Evolutionary conservation across 2,329 filamentous ascomycete genomes (phyloP), one percentile per base, ranked within the genome.

Genomic region (Grosmannia serpens): DNA sequence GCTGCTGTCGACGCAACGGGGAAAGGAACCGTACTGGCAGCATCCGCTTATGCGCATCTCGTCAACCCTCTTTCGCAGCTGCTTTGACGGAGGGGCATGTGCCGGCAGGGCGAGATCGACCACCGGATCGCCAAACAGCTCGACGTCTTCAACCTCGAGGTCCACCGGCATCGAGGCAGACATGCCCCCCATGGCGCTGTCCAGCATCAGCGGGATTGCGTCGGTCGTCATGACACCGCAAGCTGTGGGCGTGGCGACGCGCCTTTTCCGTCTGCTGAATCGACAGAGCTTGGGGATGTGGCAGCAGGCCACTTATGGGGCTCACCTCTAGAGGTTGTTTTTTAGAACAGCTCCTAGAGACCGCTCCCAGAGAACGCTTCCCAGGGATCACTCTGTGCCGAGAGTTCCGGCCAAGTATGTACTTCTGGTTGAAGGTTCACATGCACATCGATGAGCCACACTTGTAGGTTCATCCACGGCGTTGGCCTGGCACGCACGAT

Each of bases 41-140:
- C 88, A 94, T 20, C 90, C 90, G 60, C 82, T 82, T 59, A 80
- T 76, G 63, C 87, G 83, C 65, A 94, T 76, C 66, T 95, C 88
- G 69, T 94, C 88, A 44, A 96, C 71, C 58, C 88, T 82, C 66
- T 86, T 82, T 38, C 84, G 79, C 24, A 95, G 78, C 58, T 86
- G 83, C 70, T 87, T 89, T 58, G 81, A 77, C 15, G 79, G 75
- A 33, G 80, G 75, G 1, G 62, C 22, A 4, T 77, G 71, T 8
- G 76, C 65, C 27, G 80, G 72, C 26, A 84, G 71, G 15, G 79
- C 73, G 20, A 87, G 71, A 52, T 76, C 58, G 29, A 24, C 61
- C 53, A 71, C 69, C 33, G 70, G 64, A 55, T 69, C 70, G 13
- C 70, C 70, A 53, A 71, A 77, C 62, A 81, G 69, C 64, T 82